These are phyloP conservation scores for Sclerotiophoma versabilis DNA, from an alignment of 2,329 filamentous ascomycete genomes.

Conservation along the genomic window DNA sequence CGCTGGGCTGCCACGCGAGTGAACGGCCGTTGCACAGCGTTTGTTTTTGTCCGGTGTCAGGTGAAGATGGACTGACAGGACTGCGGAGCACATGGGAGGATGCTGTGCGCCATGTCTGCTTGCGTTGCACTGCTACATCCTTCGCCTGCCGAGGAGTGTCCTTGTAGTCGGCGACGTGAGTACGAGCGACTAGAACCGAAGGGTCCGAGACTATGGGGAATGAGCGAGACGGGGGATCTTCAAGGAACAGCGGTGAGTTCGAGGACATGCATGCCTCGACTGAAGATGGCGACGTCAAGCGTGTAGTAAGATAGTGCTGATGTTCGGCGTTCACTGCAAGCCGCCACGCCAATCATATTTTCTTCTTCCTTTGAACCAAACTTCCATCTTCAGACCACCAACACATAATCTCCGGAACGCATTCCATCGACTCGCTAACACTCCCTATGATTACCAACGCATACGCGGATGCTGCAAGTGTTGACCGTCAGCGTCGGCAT, in stretches of 20 bases:
- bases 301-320: not conserved
- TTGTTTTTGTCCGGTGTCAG: slow-evolving; percentile 5
- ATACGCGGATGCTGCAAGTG: not conserved
- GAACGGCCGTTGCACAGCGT: slow-evolving; percentile 9
- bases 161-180: slow-evolving; percentile 5
- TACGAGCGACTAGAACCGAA: not conserved
- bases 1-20: slow-evolving; percentile 6
- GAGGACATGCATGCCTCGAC: not conserved
- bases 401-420: slow-evolving; percentile 12
- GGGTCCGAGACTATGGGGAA: not conserved
- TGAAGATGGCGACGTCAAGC: not conserved
- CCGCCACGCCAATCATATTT: not conserved
- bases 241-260: not conserved
- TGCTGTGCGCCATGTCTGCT: not conserved
- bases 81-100: not conserved
- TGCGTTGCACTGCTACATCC: not conserved
- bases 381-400: not conserved
- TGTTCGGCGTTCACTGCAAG: not conserved
- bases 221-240: not conserved
- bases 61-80: not conserved
- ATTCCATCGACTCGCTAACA: slow-evolving; percentile 6
- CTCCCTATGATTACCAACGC: not conserved
- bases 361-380: not conserved
- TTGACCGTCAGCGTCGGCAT: slow-evolving; percentile 2
- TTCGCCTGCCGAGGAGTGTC: not conserved